Conservation (phyloP, 2,329 filamentous ascomycete species). For the Corynespora cassiicola region DNA sequence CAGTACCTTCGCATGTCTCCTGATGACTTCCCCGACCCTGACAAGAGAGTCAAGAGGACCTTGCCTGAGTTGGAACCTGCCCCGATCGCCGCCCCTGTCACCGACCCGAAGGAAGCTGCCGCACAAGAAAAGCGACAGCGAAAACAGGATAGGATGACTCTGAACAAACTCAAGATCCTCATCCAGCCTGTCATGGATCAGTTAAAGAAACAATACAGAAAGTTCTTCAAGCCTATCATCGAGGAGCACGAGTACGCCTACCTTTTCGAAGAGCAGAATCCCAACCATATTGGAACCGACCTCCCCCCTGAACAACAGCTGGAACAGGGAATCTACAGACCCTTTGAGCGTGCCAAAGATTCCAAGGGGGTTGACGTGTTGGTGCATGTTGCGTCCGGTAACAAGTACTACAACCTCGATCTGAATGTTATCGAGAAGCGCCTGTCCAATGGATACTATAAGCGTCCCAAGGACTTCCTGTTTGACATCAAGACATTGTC, state of each 20-base stretch:
- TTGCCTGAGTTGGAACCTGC: conserved; percentile 78
- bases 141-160: conserved; percentile 79
- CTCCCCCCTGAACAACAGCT: conserved; percentile 61
- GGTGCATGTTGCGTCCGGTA: conserved; percentile 74
- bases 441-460: conserved; percentile 96
- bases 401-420: conserved; percentile 95
- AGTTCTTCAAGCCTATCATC: conserved; percentile 80
- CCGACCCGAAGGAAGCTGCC: conserved; percentile 67
- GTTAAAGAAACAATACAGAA: conserved; percentile 87
- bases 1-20: conserved; percentile 81
- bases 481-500: conserved; percentile 84
- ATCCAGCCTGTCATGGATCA: conserved; percentile 98
- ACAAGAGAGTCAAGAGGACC: conserved; percentile 84
- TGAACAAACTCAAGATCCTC: conserved; percentile 86
- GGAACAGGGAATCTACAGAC: conserved; percentile 66
- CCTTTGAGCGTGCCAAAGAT: conserved; percentile 81
- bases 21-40: conserved; percentile 83
- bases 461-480: conserved; percentile 86
- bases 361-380: conserved; percentile 79
- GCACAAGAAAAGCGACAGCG: conserved; percentile 81
- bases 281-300: conserved; percentile 67
- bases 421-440: conserved; percentile 92
- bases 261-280: conserved; percentile 82
- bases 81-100: conserved; percentile 61
- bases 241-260: conserved; percentile 78